Base-by-base conservation (phyloP, 306 rosid species). In the Lagenaria siceraria region DNA sequence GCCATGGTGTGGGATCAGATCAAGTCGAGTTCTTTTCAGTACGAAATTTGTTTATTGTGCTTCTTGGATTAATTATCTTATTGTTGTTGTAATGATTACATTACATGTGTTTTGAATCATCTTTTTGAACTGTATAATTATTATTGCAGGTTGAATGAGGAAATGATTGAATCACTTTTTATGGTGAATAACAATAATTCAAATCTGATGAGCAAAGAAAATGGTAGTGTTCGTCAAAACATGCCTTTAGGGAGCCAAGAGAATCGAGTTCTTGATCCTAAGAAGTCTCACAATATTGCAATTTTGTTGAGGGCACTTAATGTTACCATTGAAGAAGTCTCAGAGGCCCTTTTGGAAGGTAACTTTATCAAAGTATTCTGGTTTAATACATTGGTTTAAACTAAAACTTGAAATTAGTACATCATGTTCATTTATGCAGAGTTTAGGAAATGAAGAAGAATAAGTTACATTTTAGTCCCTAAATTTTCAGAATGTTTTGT, bases 321-420 rank as follows among this genome's bases (percentile, higher is more conserved):
- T 52, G 97, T 94, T 70, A 94, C 98, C 61, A 77, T 88, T 61
- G 98, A 94, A 58, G 98, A 94, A 87, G 98, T 94, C 62, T 94
- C 96, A 71, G 98, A 94, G 71, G 90, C 89, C 14, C 90, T 94
- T n/a, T 68, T 78, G 82, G 97, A 94, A 94, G 98, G 98, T 93
- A 79, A 58, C 29, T 19, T 19, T 25, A 13, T 27, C 11, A 21
- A 21, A 40, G 7, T 29, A 35, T 29, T 25, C 52, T 40, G 5
- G 31, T 18, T 48, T 48, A 10, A 15, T 24, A 19, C 22, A 43
- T 21, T 40, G 1, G 8, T 51, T 51, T n/a, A n/a, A 40, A 71
- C 33, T 13, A 69, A 8, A 35, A 35, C 49, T 40, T 46, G 46
- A 18, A 8, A 62, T 31, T 12, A 0, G 6, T 27, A 62, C 38